Evolutionary conservation across 768 basidiomycete species (phyloP).

Genomic region (Tylopilus subfusipes): DNA sequence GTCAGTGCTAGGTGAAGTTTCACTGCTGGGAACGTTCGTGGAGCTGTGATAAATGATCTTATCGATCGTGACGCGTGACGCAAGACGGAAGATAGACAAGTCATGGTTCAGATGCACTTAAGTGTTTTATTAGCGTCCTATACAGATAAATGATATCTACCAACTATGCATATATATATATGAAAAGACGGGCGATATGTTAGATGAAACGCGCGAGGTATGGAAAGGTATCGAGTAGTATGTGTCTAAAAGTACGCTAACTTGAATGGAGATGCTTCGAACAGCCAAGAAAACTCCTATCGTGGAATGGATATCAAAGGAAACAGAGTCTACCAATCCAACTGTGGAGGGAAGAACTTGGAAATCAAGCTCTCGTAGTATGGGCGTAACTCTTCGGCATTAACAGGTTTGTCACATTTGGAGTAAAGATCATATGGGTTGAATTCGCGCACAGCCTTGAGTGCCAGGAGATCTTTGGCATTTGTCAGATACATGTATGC

Average conservation of each 20-base stretch:
- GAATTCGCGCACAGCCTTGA: constrained; percentile 79
- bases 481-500: constrained; percentile 80
- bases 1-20: not conserved
- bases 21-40: constrained; percentile 14
- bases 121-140: not conserved
- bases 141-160: constrained; percentile 2
- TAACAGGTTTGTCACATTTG: constrained; percentile 72
- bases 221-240: not conserved
- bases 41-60: constrained; percentile 15
- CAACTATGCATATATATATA: not conserved
- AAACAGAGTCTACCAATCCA: constrained; percentile 68
- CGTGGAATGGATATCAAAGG: not conserved
- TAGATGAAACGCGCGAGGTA: constrained; percentile 3
- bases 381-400: constrained; percentile 61
- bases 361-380: constrained; percentile 82
- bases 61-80: constrained; percentile 16
- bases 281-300: constrained; percentile 6
- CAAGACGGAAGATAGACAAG: not conserved
- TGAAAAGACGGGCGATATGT: constrained; percentile 15
- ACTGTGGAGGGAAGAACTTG: constrained; percentile 78
- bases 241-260: not conserved
- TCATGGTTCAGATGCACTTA: not conserved
- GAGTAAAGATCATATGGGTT: constrained; percentile 95
- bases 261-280: constrained; percentile 4
- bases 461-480: constrained; percentile 59